Evolutionary conservation across 345 rosid genomes (phyloP).

Genomic region (Erodium maritimum): DNA sequence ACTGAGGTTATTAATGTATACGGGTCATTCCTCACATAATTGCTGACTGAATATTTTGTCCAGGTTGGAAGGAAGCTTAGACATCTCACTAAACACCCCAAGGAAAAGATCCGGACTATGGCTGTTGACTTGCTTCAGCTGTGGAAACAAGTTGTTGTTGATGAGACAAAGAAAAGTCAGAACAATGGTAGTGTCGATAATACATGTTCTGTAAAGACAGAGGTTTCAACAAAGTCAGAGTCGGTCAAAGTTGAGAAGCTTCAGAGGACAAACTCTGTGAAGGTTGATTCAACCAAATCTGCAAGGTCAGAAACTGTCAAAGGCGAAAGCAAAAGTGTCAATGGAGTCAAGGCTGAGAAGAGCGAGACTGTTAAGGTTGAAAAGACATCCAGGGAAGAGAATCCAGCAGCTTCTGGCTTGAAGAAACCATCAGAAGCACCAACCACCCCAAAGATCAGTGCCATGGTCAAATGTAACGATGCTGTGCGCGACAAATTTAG

Average conservation of each 20-base stretch:
- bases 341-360: not conserved
- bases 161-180: constrained; percentile 22
- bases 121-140: constrained; percentile 27
- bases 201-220: not conserved
- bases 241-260: constrained; percentile 1
- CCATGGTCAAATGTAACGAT: constrained; percentile 67
- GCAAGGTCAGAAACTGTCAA: constrained; percentile 6
- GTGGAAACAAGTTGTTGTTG: constrained; percentile 33
- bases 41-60: not conserved
- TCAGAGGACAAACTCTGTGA: no score
- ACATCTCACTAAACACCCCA: constrained; percentile 39
- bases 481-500: constrained; percentile 75
- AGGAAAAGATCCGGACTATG: constrained; percentile 20
- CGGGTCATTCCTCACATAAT: not conserved
- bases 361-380: constrained; percentile 15
- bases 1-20: no score
- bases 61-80: constrained; percentile 38
- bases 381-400: constrained; percentile 27
- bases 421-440: constrained; percentile 33
- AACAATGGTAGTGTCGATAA: constrained; percentile 11
- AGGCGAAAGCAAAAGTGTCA: not conserved
- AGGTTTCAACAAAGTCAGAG: not conserved
- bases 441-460: constrained; percentile 45
- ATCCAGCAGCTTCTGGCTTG: constrained; percentile 16
- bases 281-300: constrained; percentile 2